Evolutionary conservation across 2,329 filamentous ascomycete species (phyloP).

Genomic region (Clonostachys rhizophaga): DNA sequence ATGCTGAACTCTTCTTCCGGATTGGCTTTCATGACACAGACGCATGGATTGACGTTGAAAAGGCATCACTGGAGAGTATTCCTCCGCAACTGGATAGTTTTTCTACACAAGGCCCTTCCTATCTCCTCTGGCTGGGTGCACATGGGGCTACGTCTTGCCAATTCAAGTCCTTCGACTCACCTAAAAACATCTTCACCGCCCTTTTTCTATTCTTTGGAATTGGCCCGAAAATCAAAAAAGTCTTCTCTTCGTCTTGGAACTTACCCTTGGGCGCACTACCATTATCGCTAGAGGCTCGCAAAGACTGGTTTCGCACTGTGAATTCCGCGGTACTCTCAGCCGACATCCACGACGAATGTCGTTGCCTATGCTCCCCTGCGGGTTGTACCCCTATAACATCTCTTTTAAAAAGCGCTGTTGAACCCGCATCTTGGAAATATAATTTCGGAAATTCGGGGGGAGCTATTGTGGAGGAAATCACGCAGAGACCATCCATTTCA

Average conservation of each 20-base stretch:
- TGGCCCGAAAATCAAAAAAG: neutral
- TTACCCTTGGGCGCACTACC: too few relatives aligned
- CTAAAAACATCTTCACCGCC: neutral
- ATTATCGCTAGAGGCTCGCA: neutral
- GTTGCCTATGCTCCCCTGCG: neutral
- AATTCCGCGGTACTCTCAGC: neutral
- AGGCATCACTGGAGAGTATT: neutral
- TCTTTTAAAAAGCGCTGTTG: neutral
- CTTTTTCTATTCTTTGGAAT: neutral
- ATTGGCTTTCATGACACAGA: neutral
- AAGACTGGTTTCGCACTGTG: neutral
- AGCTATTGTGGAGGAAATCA: fast-evolving
- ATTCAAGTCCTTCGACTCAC: neutral
- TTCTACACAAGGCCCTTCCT: neutral
- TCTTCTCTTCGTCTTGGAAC: neutral
- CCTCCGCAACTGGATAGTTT: too few relatives aligned
- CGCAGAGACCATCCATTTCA: neutral
- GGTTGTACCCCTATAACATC: neutral
- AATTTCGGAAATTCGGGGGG: neutral
- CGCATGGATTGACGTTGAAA: neutral
- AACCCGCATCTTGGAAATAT: neutral
- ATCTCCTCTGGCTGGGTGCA: neutral
- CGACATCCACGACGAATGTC: neutral
- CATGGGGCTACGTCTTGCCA: neutral
- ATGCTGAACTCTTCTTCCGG: neutral